Percentiles rank a stretch among this genome's conserved stretches.
These are phyloP conservation scores for Cronartium quercuum DNA, from an alignment of 1,284 basidiomycete genomes.

Conservation along the genomic window DNA sequence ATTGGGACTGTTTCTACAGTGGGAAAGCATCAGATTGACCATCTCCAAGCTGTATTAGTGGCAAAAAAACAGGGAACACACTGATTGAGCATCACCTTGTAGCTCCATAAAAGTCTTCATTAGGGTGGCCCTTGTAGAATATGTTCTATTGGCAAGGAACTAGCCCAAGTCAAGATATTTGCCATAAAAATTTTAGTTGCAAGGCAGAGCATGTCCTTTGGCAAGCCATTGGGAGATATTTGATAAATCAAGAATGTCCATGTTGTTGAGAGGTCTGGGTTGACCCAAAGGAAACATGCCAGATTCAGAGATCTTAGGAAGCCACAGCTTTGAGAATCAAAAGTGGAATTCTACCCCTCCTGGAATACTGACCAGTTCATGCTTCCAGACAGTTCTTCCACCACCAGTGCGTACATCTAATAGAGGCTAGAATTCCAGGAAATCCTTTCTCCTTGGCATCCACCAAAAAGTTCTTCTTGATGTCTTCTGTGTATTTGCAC, in stretches of 20 bases:
- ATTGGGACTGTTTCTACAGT: background rate
- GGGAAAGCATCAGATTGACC: background rate
- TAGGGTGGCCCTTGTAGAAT: background rate
- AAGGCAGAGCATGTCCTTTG: background rate
- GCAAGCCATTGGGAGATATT: background rate
- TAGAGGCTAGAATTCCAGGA: background rate
- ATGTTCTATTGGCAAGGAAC: background rate
- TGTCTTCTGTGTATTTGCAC: background rate
- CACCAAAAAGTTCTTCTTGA: background rate
- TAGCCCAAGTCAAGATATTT: background rate
- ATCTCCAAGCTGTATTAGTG: background rate
- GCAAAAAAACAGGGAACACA: too few relatives aligned
- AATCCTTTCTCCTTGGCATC: background rate
- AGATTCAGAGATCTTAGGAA: background rate
- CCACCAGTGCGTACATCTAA: conserved; percentile 11
- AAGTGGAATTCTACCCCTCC: background rate
- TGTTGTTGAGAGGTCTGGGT: background rate
- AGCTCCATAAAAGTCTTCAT: background rate
- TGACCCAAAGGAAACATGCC: background rate
- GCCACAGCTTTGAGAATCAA: conserved; percentile 4
- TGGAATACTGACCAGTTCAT: background rate
- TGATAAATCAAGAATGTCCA: background rate
- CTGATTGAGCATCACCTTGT: too few relatives aligned
- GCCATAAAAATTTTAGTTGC: background rate
- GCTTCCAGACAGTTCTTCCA: conserved; percentile 14